Base-by-base conservation (phyloP, 345 rosid species). In the Clausena lansium region DNA sequence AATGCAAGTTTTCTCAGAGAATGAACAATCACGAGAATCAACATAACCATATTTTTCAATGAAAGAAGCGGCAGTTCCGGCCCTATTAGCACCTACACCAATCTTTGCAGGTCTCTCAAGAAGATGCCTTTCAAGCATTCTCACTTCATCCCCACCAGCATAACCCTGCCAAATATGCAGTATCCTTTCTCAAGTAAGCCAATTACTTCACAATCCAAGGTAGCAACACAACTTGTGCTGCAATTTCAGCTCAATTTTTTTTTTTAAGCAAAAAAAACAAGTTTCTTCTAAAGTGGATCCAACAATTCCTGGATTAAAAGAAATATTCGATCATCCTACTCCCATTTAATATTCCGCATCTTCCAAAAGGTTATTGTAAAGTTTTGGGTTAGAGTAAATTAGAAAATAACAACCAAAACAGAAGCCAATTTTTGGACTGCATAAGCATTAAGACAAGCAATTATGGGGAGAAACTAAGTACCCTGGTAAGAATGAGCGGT, bases 131-230 rank as follows among this genome's bases (percentile, higher is more conserved):
- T 80, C 77, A 70, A 94, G 93, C 96, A 92, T 94, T 84, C 81
- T 91, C 63, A 86, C 94, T 85, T 94, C 98, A 87, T 91, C 98
- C 67, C 97, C 98, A 66, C 98, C 94, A 68, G 87, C 92, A 83
- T 94, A 94, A 78, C 98, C 98, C 98, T 91, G 60, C 64, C 60
- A 75, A 36, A 54, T 17, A 60, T 39, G 24, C 3, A 13, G 35
- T 30, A 69, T 27, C n/a, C 71, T 52, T 22, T 10, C 64, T 74
- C 19, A 20, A 41, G 5, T 75, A 59, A 70, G 14, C 57, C n/a
- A 14, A 55, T 10, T 35, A 19, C 45, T 67, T 78, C 30, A 57
- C 38, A 14, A 65, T 32, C 17, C 10, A 11, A 30, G 63, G 28
- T 54, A 54, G 39, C 63, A 54, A 54, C 63, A 24, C 47, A 33